Base-by-base conservation (phyloP, 768 basidiomycete genomes). In the Polyporus arcularius region DNA sequence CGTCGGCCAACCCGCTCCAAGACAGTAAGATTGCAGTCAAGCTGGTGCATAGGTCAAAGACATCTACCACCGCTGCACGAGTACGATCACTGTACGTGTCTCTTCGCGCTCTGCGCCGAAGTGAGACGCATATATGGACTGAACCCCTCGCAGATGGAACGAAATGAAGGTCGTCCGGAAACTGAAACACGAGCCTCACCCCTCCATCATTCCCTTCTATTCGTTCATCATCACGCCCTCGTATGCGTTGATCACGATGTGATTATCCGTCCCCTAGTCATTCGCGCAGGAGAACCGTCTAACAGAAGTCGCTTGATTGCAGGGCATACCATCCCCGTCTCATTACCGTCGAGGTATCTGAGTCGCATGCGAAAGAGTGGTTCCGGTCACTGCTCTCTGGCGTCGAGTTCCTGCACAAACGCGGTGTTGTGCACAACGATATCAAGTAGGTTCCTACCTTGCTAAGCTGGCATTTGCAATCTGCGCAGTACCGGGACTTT, bases 131-230 rank as follows among this genome's bases (percentile, higher is more conserved):
- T 18, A 14, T 42, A n/a, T 28, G 21, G n/a, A 4, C 21, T 57
- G 53, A 39, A 26, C 8, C 14, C 53, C 56, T 41, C 46, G 48
- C 64, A 94, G 92, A 77, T 94, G 95, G 95, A 96, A 95, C 70
- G 95, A 98, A 79, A 96, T 96, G 94, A 96, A 96, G 82, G 90
- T 96, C 67, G 87, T 98, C 60, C 82, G 91, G 66, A 79, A 86
- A 11, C 86, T 98, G 73, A 90, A 90, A 76, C 76, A 85, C 47
- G 89, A 94, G 67, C 86, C 88, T 9, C 96, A 98, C 71, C 95
- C 94, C 0, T 91, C 92, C 62, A 89, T 98, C 74, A 90, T 98
- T 62, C 85, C 86, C 11, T 98, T 98, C 75, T 88, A 95, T 69
- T 89, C 91, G 4, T 98, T 98, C 80, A 89, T 96, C 71, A 92